Evolutionary conservation across 495 filamentous ascomycete genomes (phyloP).

Genomic region (Lentithecium fluviatile): DNA sequence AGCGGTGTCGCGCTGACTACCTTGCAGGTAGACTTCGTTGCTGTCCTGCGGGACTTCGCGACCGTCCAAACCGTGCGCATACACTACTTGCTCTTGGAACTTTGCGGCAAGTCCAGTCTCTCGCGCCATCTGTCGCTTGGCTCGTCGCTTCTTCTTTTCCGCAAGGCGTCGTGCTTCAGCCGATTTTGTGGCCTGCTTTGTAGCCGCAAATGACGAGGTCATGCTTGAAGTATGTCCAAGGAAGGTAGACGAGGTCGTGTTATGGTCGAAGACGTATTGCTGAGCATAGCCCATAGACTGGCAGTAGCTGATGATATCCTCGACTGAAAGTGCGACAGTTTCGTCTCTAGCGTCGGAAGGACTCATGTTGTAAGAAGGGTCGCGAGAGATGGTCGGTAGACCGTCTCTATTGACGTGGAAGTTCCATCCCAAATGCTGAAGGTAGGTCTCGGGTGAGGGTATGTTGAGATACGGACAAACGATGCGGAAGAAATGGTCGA

Average conservation of each 20-base stretch:
- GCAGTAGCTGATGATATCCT: not conserved
- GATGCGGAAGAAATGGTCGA: constrained; percentile 45
- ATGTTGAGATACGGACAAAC: constrained; percentile 46
- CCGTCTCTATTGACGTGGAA: constrained; percentile 33
- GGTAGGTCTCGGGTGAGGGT: constrained; percentile 43
- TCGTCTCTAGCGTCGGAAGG: not conserved
- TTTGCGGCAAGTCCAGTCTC: too few relatives aligned
- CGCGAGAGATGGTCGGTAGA: constrained; percentile 10
- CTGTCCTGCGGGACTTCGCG: too few relatives aligned
- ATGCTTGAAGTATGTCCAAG: not conserved
- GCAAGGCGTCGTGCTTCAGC: too few relatives aligned
- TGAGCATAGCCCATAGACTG: not conserved
- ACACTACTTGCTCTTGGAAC: too few relatives aligned
- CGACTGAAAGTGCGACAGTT: not conserved
- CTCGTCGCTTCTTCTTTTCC: too few relatives aligned
- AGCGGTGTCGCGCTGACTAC: too few relatives aligned
- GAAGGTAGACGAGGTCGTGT: not conserved
- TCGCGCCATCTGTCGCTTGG: too few relatives aligned
- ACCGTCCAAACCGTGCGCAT: too few relatives aligned
- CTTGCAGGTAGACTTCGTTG: too few relatives aligned
- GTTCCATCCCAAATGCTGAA: constrained; percentile 47
- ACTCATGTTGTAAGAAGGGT: not conserved
- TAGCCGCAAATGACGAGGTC: too few relatives aligned
- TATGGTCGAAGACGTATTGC: not conserved
- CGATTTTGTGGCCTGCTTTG: too few relatives aligned